Conservation (phyloP, 2,329 filamentous ascomycete species). For the Neonectria magnoliae region DNA sequence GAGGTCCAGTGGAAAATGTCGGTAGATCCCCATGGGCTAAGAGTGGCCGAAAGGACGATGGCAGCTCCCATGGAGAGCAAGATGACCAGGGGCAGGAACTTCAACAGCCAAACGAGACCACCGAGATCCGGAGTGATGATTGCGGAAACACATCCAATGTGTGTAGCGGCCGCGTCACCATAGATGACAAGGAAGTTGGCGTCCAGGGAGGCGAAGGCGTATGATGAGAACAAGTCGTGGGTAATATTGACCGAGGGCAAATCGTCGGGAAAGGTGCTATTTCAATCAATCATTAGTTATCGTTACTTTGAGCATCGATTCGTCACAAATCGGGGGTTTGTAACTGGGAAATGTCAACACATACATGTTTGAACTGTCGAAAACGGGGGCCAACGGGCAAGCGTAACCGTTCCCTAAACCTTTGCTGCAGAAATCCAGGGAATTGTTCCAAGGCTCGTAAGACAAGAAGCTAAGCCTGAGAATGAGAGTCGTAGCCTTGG, state of each 20-base stretch:
- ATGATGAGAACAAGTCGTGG: conserved; percentile 81
- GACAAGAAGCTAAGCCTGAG: conserved; percentile 78
- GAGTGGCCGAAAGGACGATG: conserved; percentile 85
- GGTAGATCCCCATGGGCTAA: conserved; percentile 91
- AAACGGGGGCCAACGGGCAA: conserved; percentile 82
- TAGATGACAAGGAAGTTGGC: conserved; percentile 79
- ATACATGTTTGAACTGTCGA: conserved; percentile 59
- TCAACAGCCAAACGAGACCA: conserved; percentile 72
- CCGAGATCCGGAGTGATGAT: conserved; percentile 87
- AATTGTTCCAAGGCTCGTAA: conserved; percentile 73
- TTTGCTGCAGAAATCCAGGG: conserved; percentile 73
- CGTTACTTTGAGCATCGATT: background rate
- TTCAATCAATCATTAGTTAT: conserved; percentile 21
- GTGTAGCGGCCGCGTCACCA: conserved; percentile 70
- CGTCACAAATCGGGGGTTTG: background rate
- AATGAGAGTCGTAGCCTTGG: conserved; percentile 78
- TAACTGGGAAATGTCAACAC: conserved; percentile 26
- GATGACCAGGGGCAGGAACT: conserved; percentile 80
- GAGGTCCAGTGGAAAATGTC: conserved; percentile 97
- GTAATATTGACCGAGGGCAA: conserved; percentile 79
- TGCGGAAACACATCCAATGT: conserved; percentile 84
- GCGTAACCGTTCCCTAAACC: conserved; percentile 63
- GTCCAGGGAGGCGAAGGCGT: conserved; percentile 85
- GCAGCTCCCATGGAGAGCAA: conserved; percentile 83
- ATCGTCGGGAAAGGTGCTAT: conserved; percentile 50